A percentile compares a stretch with the other conserved stretches of the same genome.
Conservation (phyloP, 805 yeast genomes). For the Kregervanrija pseudodelftensis region DNA sequence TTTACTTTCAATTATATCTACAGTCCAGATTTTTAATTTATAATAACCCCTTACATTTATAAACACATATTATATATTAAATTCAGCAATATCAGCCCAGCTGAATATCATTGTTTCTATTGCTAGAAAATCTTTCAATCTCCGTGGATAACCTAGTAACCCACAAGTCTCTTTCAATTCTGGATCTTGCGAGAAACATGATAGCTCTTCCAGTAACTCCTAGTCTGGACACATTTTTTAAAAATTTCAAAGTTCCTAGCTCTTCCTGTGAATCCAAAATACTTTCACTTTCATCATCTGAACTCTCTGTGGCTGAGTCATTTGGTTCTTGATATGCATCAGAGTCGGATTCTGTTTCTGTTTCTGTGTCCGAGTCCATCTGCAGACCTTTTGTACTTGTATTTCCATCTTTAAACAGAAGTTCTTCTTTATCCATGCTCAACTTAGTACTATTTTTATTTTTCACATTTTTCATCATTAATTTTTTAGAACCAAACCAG, state of each 20-base stretch:
- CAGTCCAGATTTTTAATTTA: neutral
- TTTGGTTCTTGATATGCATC: slow-evolving; percentile 1
- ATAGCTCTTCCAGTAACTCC: slow-evolving; percentile 64
- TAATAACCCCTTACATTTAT: neutral
- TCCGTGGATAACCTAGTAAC: slow-evolving; percentile 41
- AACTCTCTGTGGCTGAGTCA: neutral
- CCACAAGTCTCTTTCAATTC: slow-evolving; percentile 84
- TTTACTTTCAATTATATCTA: neutral
- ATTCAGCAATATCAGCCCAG: neutral
- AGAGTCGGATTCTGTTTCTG: slow-evolving; percentile 5
- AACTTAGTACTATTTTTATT: neutral
- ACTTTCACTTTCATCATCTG: no score
- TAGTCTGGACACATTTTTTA: slow-evolving; percentile 42
- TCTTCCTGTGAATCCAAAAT: neutral
- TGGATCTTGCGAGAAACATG: slow-evolving; percentile 73
- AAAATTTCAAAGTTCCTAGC: slow-evolving; percentile 22
- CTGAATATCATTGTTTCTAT: slow-evolving; percentile 8
- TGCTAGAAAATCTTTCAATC: slow-evolving; percentile 31
- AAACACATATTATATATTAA: neutral
- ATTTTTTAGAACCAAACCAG: slow-evolving; percentile 70
- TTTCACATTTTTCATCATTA: slow-evolving; percentile 26
- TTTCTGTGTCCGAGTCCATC: neutral
- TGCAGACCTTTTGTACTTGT: neutral
- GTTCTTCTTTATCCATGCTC: neutral
- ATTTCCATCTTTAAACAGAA: neutral